Conservation (phyloP, 768 basidiomycete genomes). For the Boletus tomentosulus region DNA sequence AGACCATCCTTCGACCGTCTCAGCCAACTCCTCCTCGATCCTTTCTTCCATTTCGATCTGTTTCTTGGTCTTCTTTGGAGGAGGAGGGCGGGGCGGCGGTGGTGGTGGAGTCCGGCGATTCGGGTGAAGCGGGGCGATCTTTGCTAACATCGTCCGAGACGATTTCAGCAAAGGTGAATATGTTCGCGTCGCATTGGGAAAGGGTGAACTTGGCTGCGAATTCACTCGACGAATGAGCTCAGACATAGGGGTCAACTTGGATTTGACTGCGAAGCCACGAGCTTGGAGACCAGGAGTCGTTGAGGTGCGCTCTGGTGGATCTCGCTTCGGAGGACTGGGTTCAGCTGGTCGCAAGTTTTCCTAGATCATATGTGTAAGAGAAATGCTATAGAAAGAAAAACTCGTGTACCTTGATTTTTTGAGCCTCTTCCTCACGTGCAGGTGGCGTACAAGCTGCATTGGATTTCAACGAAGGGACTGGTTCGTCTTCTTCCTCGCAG, state of each 20-base stretch:
- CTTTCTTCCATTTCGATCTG: slow-evolving; percentile 70
- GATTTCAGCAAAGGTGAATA: slow-evolving; percentile 68
- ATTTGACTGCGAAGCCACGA: slow-evolving; percentile 43
- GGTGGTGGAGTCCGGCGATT: slow-evolving; percentile 73
- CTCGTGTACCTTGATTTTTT: slow-evolving; percentile 15
- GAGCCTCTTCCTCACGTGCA: slow-evolving; percentile 2
- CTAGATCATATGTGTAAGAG: slow-evolving; percentile 8
- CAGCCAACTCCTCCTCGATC: slow-evolving; percentile 77
- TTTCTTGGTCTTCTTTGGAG: slow-evolving; percentile 77
- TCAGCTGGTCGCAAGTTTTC: slow-evolving; percentile 10
- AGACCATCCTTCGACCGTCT: slow-evolving; percentile 65
- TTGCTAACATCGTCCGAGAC: slow-evolving; percentile 56
- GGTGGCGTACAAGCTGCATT: not conserved
- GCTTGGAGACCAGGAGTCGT: slow-evolving; percentile 6
- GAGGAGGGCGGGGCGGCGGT: slow-evolving; percentile 63
- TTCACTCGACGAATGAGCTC: slow-evolving; percentile 73
- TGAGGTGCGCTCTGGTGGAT: slow-evolving; percentile 6
- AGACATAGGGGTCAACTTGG: slow-evolving; percentile 61
- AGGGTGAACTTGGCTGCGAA: slow-evolving; percentile 60
- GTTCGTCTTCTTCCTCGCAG: slow-evolving; percentile 26
- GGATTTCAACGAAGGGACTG: not conserved
- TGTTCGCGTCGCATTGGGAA: slow-evolving; percentile 25
- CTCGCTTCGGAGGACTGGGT: not conserved
- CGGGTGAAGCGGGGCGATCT: slow-evolving; percentile 73
- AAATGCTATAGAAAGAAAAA: not conserved